Percentiles rank a stretch among this genome's conserved stretches.
phyloP scores from a whole-genome alignment of 805 yeast species.

The Metschnikowia noctiluminum region DNA sequence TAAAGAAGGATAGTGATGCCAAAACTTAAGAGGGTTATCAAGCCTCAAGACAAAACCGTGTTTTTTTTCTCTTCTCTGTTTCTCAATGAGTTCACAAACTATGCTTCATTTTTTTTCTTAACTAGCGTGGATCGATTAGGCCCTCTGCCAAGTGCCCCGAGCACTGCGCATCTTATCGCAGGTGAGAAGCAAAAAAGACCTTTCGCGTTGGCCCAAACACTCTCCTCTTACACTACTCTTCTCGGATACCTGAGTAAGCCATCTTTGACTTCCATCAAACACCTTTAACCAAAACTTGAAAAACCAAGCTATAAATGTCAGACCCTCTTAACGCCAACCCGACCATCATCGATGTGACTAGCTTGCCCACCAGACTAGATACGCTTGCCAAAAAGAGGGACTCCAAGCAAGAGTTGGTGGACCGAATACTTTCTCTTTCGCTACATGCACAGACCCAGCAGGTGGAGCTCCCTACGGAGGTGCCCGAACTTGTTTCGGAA shows the following conservation, averaged over 20 bases:
- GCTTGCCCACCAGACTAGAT: conserved; percentile 65
- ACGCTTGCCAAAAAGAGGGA: conserved; percentile 9
- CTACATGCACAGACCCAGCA: conserved; percentile 4
- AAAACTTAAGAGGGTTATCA: too few relatives aligned
- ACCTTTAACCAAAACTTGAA: neutral
- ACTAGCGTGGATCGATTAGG: too few relatives aligned
- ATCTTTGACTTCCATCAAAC: neutral
- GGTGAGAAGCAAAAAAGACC: neutral
- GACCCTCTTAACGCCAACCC: conserved; percentile 94
- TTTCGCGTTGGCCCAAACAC: too few relatives aligned
- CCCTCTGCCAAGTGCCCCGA: neutral
- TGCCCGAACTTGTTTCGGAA: conserved; percentile 27
- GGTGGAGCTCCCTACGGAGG: conserved; percentile 7
- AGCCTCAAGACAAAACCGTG: too few relatives aligned
- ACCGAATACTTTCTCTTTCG: conserved; percentile 34
- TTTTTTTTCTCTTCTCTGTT: too few relatives aligned
- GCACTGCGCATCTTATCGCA: neutral
- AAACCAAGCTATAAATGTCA: conserved; percentile 44
- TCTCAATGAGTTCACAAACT: too few relatives aligned
- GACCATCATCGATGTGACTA: conserved; percentile 67
- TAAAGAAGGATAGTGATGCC: too few relatives aligned
- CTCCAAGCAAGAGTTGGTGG: conserved; percentile 20
- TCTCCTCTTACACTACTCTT: neutral
- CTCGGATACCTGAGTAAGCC: neutral
- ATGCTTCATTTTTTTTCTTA: too few relatives aligned